These are phyloP conservation scores for Aphelidium insulamus DNA, from an alignment of 371 early-diverging fungal genomes.

Conservation along the genomic window DNA sequence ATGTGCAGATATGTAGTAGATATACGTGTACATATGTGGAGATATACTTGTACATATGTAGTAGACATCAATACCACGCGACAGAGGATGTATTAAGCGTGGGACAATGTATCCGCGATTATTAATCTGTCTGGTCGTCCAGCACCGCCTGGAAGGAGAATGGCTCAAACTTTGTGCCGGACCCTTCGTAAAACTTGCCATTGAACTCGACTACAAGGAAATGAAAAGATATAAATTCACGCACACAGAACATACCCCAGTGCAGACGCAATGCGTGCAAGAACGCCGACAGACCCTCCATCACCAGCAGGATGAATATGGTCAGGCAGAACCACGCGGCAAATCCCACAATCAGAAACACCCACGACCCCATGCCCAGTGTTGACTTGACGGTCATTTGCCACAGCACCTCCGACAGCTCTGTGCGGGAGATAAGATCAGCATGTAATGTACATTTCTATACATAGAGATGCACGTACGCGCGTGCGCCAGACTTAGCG, in stretches of 20 bases:
- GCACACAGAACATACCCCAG: slow-evolving; percentile 42
- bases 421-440: slow-evolving; percentile 9
- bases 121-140: not conserved
- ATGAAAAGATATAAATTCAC: not conserved
- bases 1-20: no score
- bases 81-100: no score
- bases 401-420: slow-evolving; percentile 95
- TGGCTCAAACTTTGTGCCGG: slow-evolving; percentile 61
- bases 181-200: slow-evolving; percentile 88
- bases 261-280: slow-evolving; percentile 97
- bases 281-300: slow-evolving; percentile 98
- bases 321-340: slow-evolving; percentile 67
- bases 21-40: no score
- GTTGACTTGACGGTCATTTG: slow-evolving; percentile 67
- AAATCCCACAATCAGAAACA: slow-evolving; percentile 41
- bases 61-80: no score
- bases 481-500: slow-evolving; percentile 96
- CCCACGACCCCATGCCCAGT: slow-evolving; percentile 23
- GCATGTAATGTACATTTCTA: not conserved
- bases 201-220: slow-evolving; percentile 84
- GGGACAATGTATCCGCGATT: no score
- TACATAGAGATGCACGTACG: slow-evolving; percentile 21
- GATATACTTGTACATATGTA: no score
- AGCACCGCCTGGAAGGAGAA: slow-evolving; percentile 29
- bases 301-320: slow-evolving; percentile 62